Conservation (phyloP, 2,329 filamentous ascomycete genomes). For the Coniella vitis region DNA sequence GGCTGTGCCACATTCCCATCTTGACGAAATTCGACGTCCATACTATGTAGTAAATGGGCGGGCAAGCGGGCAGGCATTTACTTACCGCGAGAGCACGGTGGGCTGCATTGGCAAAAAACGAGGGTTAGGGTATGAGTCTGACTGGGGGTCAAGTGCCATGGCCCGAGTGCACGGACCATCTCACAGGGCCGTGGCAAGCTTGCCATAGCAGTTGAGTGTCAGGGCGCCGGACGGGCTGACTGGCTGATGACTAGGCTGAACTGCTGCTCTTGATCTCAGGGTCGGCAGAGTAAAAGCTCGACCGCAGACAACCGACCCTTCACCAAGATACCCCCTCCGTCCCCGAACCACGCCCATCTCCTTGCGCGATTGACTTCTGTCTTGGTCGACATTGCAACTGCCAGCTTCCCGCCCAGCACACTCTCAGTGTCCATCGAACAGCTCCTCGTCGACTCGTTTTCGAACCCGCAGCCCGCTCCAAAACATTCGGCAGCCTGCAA, state of each 20-base stretch:
- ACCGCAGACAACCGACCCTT: not conserved
- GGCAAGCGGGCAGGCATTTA: too few relatives aligned
- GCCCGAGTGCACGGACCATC: not conserved
- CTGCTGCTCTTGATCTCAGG: not conserved
- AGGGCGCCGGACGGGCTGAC: not conserved
- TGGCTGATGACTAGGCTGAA: not conserved
- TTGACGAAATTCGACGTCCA: too few relatives aligned
- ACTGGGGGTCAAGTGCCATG: too few relatives aligned
- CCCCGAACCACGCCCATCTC: not conserved
- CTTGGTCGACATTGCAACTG: not conserved
- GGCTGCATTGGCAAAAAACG: too few relatives aligned
- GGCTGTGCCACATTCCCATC: too few relatives aligned
- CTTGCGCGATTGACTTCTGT: not conserved
- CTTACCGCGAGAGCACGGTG: too few relatives aligned
- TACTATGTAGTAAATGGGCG: too few relatives aligned
- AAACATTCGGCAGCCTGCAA: not conserved
- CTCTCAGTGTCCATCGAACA: not conserved
- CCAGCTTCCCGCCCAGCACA: not conserved
- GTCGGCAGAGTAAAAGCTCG: constrained; percentile 3
- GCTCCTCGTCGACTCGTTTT: not conserved
- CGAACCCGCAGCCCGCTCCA: not conserved
- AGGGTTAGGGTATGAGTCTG: too few relatives aligned
- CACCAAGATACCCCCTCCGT: not conserved
- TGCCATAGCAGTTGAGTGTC: not conserved
- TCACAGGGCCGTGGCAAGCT: not conserved